Percentiles rank a stretch among this genome's conserved stretches.
Evolutionary conservation across 1,284 basidiomycete genomes (phyloP).

Genomic region (Austroboletus niveus): DNA sequence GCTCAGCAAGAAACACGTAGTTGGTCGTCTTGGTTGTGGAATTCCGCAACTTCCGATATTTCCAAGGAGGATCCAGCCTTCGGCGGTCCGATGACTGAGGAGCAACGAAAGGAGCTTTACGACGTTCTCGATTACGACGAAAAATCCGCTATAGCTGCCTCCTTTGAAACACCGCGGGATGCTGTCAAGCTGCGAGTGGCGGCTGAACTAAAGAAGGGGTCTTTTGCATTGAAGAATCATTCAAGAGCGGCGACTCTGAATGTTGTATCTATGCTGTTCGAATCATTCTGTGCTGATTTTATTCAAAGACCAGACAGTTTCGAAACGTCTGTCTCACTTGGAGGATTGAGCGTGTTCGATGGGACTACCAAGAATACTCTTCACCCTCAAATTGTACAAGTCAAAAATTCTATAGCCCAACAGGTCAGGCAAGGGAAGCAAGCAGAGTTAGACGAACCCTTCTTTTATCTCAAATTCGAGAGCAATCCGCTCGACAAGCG

Average conservation of each 20-base stretch:
- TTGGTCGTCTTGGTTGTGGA: slow-evolving; percentile 89
- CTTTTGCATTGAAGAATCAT: slow-evolving; percentile 76
- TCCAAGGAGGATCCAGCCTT: slow-evolving; percentile 52
- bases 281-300: slow-evolving; percentile 84
- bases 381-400: slow-evolving; percentile 92
- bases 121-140: slow-evolving; percentile 95
- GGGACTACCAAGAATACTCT: slow-evolving; percentile 82
- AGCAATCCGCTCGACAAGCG: slow-evolving; percentile 91
- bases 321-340: slow-evolving; percentile 80
- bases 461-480: slow-evolving; percentile 94
- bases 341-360: slow-evolving; percentile 89
- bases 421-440: slow-evolving; percentile 21
- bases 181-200: slow-evolving; percentile 79
- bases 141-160: slow-evolving; percentile 67
- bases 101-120: slow-evolving; percentile 92
- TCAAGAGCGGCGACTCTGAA: slow-evolving; percentile 66
- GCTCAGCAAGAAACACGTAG: slow-evolving; percentile 51
- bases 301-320: slow-evolving; percentile 85
- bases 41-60: slow-evolving; percentile 45
- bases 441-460: slow-evolving; percentile 60
- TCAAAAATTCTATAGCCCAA: slow-evolving; percentile 56
- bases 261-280: slow-evolving; percentile 88
- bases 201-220: slow-evolving; percentile 83
- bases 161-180: slow-evolving; percentile 75
- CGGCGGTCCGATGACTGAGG: slow-evolving; percentile 79